Evolutionary conservation across 345 rosid species (phyloP).

Genomic region (Cardiospermum halicacabum): DNA sequence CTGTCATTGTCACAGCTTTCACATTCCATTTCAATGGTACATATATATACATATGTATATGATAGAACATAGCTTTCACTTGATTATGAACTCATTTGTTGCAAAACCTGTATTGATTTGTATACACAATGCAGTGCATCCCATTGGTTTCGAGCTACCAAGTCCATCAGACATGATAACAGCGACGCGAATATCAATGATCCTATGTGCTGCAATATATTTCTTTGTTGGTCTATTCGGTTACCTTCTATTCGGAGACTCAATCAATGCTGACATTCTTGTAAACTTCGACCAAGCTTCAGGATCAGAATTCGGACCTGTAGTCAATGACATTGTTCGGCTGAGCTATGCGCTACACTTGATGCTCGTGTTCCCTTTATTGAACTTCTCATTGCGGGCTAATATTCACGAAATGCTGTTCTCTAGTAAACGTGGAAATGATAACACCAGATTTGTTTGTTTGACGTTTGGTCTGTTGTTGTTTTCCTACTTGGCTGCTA

Average conservation of each 20-base stretch:
- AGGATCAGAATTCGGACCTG: slow-evolving; percentile 37
- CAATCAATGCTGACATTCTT: slow-evolving; percentile 68
- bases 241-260: slow-evolving; percentile 73
- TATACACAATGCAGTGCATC: slow-evolving; percentile 89
- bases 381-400: slow-evolving; percentile 72
- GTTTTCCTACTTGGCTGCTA: slow-evolving; percentile 49
- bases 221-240: slow-evolving; percentile 63
- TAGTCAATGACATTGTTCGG: slow-evolving; percentile 56
- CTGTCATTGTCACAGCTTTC: slow-evolving; percentile 84
- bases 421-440: slow-evolving; percentile 36
- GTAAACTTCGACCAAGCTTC: slow-evolving; percentile 68
- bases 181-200: slow-evolving; percentile 56
- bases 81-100: too few relatives aligned
- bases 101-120: too few relatives aligned
- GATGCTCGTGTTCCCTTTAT: slow-evolving; percentile 73
- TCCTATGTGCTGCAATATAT: slow-evolving; percentile 58
- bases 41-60: too few relatives aligned
- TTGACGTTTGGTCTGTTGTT: slow-evolving; percentile 43
- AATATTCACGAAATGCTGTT: slow-evolving; percentile 68
- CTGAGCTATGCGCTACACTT: slow-evolving; percentile 79
- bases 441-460: slow-evolving; percentile 47
- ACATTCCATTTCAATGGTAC: slow-evolving; percentile 91
- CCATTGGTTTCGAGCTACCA: slow-evolving; percentile 62
- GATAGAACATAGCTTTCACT: too few relatives aligned
- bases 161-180: slow-evolving; percentile 55